Evolutionary conservation across 768 basidiomycete species (phyloP), one percentile per base, ranked within the genome.

Genomic region (Imleria badia): DNA sequence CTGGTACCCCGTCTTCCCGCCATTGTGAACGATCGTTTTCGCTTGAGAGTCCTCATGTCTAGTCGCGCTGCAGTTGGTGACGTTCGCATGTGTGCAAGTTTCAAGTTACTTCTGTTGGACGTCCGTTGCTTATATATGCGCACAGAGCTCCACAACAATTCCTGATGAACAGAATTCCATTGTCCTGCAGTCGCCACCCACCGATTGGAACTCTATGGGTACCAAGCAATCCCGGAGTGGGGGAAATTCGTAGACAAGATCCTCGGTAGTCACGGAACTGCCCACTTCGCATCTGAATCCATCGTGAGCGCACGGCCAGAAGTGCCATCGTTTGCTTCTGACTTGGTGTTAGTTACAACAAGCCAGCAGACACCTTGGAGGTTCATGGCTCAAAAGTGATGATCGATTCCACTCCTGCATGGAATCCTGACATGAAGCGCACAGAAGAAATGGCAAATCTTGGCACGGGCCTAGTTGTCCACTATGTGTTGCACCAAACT

Each of bases 81-180:
- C 1, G 30, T 46, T 52, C 55, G 56, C 64, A 65, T 66, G 52
- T 51, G 45, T n/a, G 51, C 14, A 51, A 13, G 47, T 15, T 51
- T 22, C 33, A 17, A 23, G 2, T 38, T 50, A 9, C n/a, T 41
- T 12, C 31, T 19, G n/a, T 14, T 39, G 5, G 30, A 20, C 15
- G 15, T 13, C n/a, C 19, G 4, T 44, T 45, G 17, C 35, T 45
- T 38, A 62, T 39, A 35, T 52, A 43, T 45, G 20, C 11, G 45
- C 14, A 22, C n/a, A 39, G 23, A n/a, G 11, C 20, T 47, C 45
- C 36, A 43, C 6, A 13, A 14, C 45, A 34, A 31, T 23, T 15
- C 55, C 19, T 9, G 19, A 51, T 31, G 29, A 29, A 34, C 9
- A 10, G 56, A 33, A 59, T 57, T 51, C 36, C 56, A 52, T 34